Percentiles rank a stretch among this genome's conserved stretches.
Evolutionary conservation across 2,329 filamentous ascomycete species (phyloP).

Genomic region (Fusarium sp.): DNA sequence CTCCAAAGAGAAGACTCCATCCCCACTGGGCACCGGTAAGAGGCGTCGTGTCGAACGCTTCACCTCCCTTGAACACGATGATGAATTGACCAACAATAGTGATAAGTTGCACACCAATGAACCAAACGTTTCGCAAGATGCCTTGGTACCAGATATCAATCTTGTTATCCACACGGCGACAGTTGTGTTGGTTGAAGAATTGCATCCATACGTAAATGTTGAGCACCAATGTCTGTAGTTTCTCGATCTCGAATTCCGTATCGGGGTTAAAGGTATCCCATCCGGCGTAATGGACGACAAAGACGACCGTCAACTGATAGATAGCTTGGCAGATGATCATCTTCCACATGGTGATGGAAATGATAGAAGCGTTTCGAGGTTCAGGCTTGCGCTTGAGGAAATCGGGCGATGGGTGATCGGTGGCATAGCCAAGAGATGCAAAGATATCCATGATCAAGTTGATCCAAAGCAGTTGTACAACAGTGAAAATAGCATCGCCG

Average conservation of each 20-base stretch:
- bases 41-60: constrained; percentile 71
- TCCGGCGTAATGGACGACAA: constrained; percentile 72
- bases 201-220: constrained; percentile 93
- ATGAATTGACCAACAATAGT: constrained; percentile 78
- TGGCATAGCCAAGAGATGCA: constrained; percentile 73
- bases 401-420: constrained; percentile 68
- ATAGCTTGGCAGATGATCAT: constrained; percentile 73
- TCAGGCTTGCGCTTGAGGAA: constrained; percentile 67
- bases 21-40: constrained; percentile 76
- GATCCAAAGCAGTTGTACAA: constrained; percentile 76
- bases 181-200: constrained; percentile 86
- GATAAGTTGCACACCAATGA: constrained; percentile 73
- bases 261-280: constrained; percentile 67
- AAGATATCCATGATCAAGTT: constrained; percentile 79
- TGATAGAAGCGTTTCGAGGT: constrained; percentile 76
- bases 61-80: constrained; percentile 77
- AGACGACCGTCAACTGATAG: constrained; percentile 69
- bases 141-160: constrained; percentile 84
- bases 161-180: constrained; percentile 83
- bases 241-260: constrained; percentile 49
- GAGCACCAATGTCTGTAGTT: constrained; percentile 76
- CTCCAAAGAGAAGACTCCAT: constrained; percentile 75
- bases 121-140: constrained; percentile 80
- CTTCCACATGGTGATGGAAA: constrained; percentile 74
- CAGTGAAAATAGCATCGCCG: constrained; percentile 69